A percentile compares a stretch with the other conserved stretches of the same genome.
Conservation (phyloP, 2,329 filamentous ascomycete species). For the Dryadomyces quercus-mongolicae region DNA sequence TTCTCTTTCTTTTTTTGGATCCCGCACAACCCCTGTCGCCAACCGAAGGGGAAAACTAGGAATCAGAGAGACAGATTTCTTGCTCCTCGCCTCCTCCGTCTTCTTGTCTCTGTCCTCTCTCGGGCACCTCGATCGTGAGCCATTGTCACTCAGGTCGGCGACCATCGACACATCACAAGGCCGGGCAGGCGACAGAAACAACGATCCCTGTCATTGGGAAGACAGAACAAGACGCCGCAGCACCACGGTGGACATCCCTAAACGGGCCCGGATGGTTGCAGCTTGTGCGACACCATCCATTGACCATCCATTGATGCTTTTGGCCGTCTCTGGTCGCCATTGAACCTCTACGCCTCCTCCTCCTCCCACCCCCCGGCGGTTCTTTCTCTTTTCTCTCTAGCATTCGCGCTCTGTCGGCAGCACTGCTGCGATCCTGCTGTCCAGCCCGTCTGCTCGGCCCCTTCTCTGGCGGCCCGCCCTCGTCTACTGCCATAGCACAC, state of each 20-base stretch:
- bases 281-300: not conserved
- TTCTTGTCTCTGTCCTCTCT: not conserved
- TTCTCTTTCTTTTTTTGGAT: not conserved
- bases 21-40: not conserved
- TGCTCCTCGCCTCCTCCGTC: not conserved
- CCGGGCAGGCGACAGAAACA: not conserved
- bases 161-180: not conserved
- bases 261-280: not conserved
- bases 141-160: constrained; percentile 7
- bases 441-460: not conserved
- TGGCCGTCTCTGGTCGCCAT: not conserved
- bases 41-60: not conserved
- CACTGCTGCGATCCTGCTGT: not conserved
- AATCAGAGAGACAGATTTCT: not conserved
- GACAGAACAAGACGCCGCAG: not conserved
- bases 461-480: not conserved
- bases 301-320: not conserved
- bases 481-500: not conserved
- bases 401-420: not conserved
- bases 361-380: not conserved
- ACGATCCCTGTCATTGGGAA: too few relatives aligned
- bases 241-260: not conserved
- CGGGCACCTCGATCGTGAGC: constrained; percentile 3
- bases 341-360: not conserved
- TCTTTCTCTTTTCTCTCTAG: not conserved